These are phyloP conservation scores for Suillus americanus DNA, from an alignment of 768 basidiomycete species.

Conservation along the genomic window DNA sequence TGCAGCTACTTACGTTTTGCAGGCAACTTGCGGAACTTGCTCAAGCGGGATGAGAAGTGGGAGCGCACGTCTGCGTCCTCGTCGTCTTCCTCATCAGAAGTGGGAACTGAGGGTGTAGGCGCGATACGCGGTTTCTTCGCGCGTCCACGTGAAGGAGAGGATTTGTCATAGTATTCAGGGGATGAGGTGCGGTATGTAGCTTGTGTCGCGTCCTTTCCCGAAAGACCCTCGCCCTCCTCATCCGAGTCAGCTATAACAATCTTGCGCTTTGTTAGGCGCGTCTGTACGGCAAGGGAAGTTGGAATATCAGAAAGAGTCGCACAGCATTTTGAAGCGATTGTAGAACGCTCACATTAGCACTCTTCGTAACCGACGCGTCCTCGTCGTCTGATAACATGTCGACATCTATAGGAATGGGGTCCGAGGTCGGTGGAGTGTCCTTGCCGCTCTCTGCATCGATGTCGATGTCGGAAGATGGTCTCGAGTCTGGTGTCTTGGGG, in stretches of 20 bases:
- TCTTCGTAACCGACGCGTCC: slow-evolving; percentile 38
- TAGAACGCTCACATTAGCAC: slow-evolving; percentile 32
- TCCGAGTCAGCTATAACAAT: slow-evolving; percentile 70
- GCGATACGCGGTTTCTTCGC: slow-evolving; percentile 64
- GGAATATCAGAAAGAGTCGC: slow-evolving; percentile 1
- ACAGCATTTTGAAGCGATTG: neutral
- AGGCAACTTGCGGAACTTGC: slow-evolving; percentile 66
- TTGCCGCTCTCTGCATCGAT: slow-evolving; percentile 40
- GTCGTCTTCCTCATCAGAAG: slow-evolving; percentile 52
- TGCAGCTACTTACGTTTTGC: slow-evolving; percentile 43
- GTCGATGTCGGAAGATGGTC: slow-evolving; percentile 38
- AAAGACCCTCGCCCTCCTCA: slow-evolving; percentile 43
- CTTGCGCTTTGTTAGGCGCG: slow-evolving; percentile 59
- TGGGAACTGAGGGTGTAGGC: slow-evolving; percentile 40
- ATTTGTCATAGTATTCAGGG: slow-evolving; percentile 24
- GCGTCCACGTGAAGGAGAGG: slow-evolving; percentile 32
- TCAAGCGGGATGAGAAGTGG: slow-evolving; percentile 60
- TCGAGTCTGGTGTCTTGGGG: slow-evolving; percentile 36
- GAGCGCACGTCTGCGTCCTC: slow-evolving; percentile 38
- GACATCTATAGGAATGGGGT: slow-evolving; percentile 59
- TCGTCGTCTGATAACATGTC: slow-evolving; percentile 61
- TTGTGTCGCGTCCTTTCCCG: slow-evolving; percentile 9
- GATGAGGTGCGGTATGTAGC: slow-evolving; percentile 26
- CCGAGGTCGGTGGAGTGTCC: slow-evolving; percentile 76
- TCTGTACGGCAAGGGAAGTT: slow-evolving; percentile 23